Percentiles rank a stretch among this genome's conserved stretches.
Conservation (phyloP, 805 yeast species). For the Yarrowia sp. region DNA sequence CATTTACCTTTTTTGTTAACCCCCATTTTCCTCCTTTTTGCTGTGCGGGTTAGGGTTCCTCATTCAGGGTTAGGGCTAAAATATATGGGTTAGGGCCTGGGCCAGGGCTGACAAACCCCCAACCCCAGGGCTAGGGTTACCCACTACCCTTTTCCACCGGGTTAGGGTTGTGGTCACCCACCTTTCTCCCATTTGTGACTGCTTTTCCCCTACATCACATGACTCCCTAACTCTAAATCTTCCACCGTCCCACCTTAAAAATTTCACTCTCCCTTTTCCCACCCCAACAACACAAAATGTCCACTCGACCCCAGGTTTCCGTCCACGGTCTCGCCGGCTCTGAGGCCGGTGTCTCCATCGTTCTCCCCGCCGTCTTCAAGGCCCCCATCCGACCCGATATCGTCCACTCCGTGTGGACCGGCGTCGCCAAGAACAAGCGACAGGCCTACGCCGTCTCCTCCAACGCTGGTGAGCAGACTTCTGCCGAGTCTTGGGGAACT, state of each 20-base stretch:
- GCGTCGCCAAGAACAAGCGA: constrained; percentile 99
- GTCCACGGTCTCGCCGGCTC: constrained; percentile 88
- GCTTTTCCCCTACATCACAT: neutral
- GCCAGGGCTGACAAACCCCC: too few species aligned
- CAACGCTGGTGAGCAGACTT: constrained; percentile 99
- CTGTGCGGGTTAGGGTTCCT: too few species aligned
- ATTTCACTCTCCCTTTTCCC: neutral
- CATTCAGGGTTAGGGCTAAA: neutral
- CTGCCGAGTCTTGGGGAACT: constrained; percentile 99
- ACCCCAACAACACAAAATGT: neutral
- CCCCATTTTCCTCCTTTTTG: too few species aligned
- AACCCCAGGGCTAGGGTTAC: too few species aligned
- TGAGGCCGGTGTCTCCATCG: constrained; percentile 76
- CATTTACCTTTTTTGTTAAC: too few species aligned
- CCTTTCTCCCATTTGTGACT: too few species aligned
- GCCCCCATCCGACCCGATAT: constrained; percentile 99
- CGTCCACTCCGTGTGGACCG: constrained; percentile 97
- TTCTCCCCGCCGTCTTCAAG: constrained; percentile 97
- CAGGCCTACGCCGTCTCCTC: constrained; percentile 99
- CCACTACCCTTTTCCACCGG: too few species aligned
- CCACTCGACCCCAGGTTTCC: constrained; percentile 91
- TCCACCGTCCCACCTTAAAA: neutral
- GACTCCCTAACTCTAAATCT: neutral
- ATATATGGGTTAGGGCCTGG: too few species aligned
- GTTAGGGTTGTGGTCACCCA: too few species aligned